These are phyloP conservation scores for Paraphoma sp. DNA, from an alignment of 2,329 filamentous ascomycete species.

Conservation along the genomic window DNA sequence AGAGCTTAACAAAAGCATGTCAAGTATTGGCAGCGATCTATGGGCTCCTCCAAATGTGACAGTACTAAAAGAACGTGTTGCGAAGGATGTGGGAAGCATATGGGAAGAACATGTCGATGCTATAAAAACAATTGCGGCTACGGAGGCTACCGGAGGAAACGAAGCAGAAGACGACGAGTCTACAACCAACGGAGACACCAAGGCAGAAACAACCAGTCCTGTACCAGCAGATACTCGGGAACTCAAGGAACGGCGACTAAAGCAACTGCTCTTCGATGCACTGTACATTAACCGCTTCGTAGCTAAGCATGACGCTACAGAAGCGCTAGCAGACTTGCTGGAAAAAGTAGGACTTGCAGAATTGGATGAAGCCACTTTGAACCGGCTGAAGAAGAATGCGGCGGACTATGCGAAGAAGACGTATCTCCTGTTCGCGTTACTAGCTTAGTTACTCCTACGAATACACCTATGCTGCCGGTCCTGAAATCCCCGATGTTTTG, in stretches of 20 bases:
- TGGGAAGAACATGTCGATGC: slow-evolving; percentile 44
- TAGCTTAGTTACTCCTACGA: too few species aligned
- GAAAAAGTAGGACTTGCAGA: slow-evolving; percentile 54
- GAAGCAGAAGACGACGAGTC: slow-evolving; percentile 7
- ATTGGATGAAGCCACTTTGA: slow-evolving; percentile 56
- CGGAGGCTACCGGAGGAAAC: neutral
- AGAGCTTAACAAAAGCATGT: slow-evolving; percentile 71
- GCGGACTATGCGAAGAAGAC: slow-evolving; percentile 85
- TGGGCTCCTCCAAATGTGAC: slow-evolving; percentile 76
- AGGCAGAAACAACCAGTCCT: neutral
- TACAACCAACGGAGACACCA: slow-evolving; percentile 1
- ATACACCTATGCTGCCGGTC: too few species aligned
- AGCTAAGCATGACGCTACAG: slow-evolving; percentile 4
- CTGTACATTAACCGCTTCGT: slow-evolving; percentile 51
- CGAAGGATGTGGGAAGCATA: slow-evolving; percentile 55
- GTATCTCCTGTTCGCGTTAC: slow-evolving; percentile 78
- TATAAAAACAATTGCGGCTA: slow-evolving; percentile 8
- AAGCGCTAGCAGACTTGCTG: neutral
- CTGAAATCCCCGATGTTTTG: too few species aligned
- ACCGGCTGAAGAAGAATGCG: slow-evolving; percentile 66
- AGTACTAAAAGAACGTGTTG: slow-evolving; percentile 66
- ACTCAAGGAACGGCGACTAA: slow-evolving; percentile 32
- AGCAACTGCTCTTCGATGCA: slow-evolving; percentile 53
- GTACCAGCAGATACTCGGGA: slow-evolving; percentile 9
- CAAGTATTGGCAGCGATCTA: slow-evolving; percentile 73